A percentile compares a stretch with the other conserved stretches of the same genome.
Evolutionary conservation across 2,329 filamentous ascomycete species (phyloP).

Genomic region (Hypoxylon sp.): DNA sequence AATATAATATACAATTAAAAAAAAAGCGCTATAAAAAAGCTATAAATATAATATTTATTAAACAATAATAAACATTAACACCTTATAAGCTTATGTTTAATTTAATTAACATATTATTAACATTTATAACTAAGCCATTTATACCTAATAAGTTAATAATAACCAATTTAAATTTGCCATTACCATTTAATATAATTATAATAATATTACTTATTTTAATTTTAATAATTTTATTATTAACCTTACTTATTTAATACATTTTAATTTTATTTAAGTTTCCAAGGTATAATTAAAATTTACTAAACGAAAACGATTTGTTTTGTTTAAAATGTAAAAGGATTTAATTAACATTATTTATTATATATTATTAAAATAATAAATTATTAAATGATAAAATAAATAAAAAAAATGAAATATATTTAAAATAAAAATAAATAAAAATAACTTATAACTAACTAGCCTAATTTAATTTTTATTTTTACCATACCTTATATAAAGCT

Average conservation of each 20-base stretch:
- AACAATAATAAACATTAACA: neutral
- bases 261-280: no score
- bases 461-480: neutral
- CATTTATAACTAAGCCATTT: no score
- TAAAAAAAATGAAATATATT: neutral
- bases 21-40: neutral
- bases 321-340: no score
- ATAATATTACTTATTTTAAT: no score
- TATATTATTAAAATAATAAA: conserved; percentile 12
- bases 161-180: no score
- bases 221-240: no score
- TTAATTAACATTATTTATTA: neutral
- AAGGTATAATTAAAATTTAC: no score
- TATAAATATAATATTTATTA: neutral
- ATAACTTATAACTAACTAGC: no score
- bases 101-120: neutral
- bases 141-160: no score
- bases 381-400: neutral
- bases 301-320: no score
- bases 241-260: no score
- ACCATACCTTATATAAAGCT: neutral
- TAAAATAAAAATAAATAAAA: conserved; percentile 1
- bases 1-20: conserved; percentile 5
- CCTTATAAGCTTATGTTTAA: neutral
- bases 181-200: no score